phyloP scores from a whole-genome alignment of 352 stramenopile genomes.

The Thraustotheca clavata region DNA sequence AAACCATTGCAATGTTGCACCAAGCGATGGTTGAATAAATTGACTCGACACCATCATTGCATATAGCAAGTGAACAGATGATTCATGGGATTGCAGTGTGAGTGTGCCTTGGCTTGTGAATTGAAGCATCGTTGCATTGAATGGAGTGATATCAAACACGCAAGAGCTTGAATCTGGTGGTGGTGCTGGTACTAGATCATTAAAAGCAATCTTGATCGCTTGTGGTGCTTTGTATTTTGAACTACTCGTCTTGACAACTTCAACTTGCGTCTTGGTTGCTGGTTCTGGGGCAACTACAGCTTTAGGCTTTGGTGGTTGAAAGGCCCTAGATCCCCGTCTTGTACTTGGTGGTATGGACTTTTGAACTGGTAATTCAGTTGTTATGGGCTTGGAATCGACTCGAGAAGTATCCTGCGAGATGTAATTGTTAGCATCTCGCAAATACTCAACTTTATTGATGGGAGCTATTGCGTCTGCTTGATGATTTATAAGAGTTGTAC shows the following conservation, averaged over 20 bases:
- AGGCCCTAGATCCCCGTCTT: not conserved
- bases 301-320: not conserved
- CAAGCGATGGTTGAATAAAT: constrained; percentile 5
- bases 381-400: not conserved
- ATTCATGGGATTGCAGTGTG: not conserved
- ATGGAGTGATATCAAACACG: not conserved
- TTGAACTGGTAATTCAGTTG: not conserved
- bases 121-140: not conserved
- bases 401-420: not conserved
- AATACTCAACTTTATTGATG: too few species aligned
- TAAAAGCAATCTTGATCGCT: not conserved
- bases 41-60: constrained; percentile 12
- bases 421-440: too few species aligned
- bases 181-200: not conserved
- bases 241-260: not conserved
- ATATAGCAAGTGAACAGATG: constrained; percentile 5
- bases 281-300: not conserved
- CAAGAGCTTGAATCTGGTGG: not conserved
- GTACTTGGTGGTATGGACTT: not conserved
- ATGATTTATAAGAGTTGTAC: too few species aligned
- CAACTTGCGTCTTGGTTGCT: not conserved
- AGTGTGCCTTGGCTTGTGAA: not conserved
- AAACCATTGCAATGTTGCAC: constrained; percentile 49
- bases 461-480: too few species aligned
- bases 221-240: not conserved